Base-by-base conservation (phyloP, 257 asterid species). In the Datura wrightii region DNA sequence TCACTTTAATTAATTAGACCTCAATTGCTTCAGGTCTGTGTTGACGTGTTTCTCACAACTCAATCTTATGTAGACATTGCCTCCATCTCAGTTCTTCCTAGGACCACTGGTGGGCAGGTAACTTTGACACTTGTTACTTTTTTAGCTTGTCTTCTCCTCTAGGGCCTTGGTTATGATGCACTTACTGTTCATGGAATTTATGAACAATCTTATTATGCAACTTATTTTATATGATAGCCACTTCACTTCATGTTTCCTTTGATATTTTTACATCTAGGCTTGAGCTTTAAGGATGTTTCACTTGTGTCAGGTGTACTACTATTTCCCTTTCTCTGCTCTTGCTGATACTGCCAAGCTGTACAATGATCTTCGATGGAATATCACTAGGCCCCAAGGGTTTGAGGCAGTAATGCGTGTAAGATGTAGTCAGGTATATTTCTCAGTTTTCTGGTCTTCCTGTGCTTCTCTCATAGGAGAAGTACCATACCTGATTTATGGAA, bases 391-490 rank as follows among this genome's bases (percentile, higher is more conserved):
- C 19, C 99, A 97, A 91, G 99, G 99, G 72, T 93, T 94, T 88
- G 99, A 97, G 91, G 98, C 99, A 19, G 99, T 97, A 85, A 97
- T 97, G 99, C 99, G 99, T 87, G 99, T 97, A 83, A 93, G 99
- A 89, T 94, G 99, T 93, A 97, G 99, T 92, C 95, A 93, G 96
- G 99, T 94, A 87, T 86, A 87, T 84, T 86, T 86, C 80, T 82
- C 13, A 78, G 52, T 87, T 24, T 46, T 82, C 72, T 58, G 46
- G 63, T 83, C 66, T 87, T 80, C 82, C 34, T 82, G 69, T 86
- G 79, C 37, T 79, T 52, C 41, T 52, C 24, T 31, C n/a, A 39
- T 48, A 82, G 74, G 48, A 80, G 83, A 67, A 56, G 80, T 11
- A 6, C 14, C 80, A 67, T 67, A 48, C 66, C 24, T 8, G 11